Percentiles rank a stretch among this genome's conserved stretches.
phyloP scores from a whole-genome alignment of 1,284 basidiomycete species.

The Bondarzewia mesenterica region DNA sequence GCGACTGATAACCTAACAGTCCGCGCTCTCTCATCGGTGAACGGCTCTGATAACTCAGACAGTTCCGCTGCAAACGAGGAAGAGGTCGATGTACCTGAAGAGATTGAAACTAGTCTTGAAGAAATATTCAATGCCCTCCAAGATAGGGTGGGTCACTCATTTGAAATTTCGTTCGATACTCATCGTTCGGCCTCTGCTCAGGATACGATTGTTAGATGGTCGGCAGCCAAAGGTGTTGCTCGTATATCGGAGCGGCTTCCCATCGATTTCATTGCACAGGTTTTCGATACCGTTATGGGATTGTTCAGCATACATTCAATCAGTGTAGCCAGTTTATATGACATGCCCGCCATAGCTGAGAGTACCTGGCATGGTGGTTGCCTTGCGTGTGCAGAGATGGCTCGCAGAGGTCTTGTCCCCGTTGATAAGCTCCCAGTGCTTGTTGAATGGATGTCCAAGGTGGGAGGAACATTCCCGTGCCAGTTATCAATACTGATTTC shows the following conservation, averaged over 20 bases:
- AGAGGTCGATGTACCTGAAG: slow-evolving; percentile 72
- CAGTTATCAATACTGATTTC: slow-evolving; percentile 8
- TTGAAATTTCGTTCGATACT: neutral
- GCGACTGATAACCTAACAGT: too few relatives aligned
- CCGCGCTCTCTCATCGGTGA: slow-evolving; percentile 1
- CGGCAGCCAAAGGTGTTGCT: slow-evolving; percentile 88
- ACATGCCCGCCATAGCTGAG: slow-evolving; percentile 73
- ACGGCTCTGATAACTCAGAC: slow-evolving; percentile 2
- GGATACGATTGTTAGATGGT: slow-evolving; percentile 96
- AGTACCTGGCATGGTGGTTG: slow-evolving; percentile 93
- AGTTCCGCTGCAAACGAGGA: slow-evolving; percentile 22
- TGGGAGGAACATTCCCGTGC: slow-evolving; percentile 22
- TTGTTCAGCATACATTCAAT: slow-evolving; percentile 63
- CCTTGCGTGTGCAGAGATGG: slow-evolving; percentile 88
- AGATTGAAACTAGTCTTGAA: slow-evolving; percentile 72
- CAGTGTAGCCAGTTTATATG: slow-evolving; percentile 52
- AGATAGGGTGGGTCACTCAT: slow-evolving; percentile 57
- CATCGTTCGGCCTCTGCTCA: slow-evolving; percentile 25
- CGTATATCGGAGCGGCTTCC: slow-evolving; percentile 82
- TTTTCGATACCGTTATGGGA: slow-evolving; percentile 72
- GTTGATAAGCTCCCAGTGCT: slow-evolving; percentile 50
- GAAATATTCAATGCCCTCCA: slow-evolving; percentile 71
- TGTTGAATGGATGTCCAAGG: slow-evolving; percentile 77
- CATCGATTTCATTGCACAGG: slow-evolving; percentile 65
- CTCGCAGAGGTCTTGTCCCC: slow-evolving; percentile 69